Percentiles rank a stretch among this genome's conserved stretches.
These are phyloP conservation scores for Colletotrichum kahawae DNA, from an alignment of 2,329 filamentous ascomycete species.

Conservation along the genomic window DNA sequence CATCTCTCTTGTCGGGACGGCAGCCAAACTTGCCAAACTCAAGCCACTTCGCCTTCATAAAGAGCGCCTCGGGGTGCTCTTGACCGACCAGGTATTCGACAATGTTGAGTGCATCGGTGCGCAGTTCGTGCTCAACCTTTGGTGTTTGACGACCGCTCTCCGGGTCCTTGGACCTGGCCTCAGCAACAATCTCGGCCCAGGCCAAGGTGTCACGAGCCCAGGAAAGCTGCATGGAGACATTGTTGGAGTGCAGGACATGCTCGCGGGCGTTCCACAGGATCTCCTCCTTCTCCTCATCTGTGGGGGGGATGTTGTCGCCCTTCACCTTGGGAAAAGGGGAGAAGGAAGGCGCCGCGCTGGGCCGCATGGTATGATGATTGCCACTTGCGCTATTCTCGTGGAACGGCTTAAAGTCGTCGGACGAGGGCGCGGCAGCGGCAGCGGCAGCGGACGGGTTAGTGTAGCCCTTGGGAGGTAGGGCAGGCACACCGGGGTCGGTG, in stretches of 20 bases:
- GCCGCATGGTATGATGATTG: conserved; percentile 36
- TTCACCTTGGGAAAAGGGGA: conserved; percentile 89
- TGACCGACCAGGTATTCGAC: conserved; percentile 89
- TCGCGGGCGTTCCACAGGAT: conserved; percentile 84
- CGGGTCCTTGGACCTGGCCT: conserved; percentile 76
- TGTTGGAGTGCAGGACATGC: conserved; percentile 88
- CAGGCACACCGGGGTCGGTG: conserved; percentile 7
- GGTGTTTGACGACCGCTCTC: conserved; percentile 66
- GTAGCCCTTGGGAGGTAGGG: conserved; percentile 26
- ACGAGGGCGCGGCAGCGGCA: conserved; percentile 35
- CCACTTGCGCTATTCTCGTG: conserved; percentile 39
- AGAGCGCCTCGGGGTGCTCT: conserved; percentile 90
- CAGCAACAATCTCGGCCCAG: conserved; percentile 84
- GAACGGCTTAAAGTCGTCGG: conserved; percentile 44
- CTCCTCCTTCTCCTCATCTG: conserved; percentile 91
- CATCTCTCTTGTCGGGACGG: conserved; percentile 91
- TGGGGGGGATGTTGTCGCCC: conserved; percentile 88
- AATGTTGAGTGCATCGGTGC: conserved; percentile 88
- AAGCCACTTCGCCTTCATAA: conserved; percentile 94
- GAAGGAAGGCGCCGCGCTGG: conserved; percentile 73
- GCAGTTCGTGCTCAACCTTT: conserved; percentile 85
- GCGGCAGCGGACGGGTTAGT: conserved; percentile 34
- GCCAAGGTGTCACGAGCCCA: conserved; percentile 94
- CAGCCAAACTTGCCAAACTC: conserved; percentile 97
- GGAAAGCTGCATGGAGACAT: conserved; percentile 93